Percentiles rank a stretch among this genome's conserved stretches.
phyloP scores from a whole-genome alignment of 495 filamentous ascomycete species.

The Penicillium nucicola region DNA sequence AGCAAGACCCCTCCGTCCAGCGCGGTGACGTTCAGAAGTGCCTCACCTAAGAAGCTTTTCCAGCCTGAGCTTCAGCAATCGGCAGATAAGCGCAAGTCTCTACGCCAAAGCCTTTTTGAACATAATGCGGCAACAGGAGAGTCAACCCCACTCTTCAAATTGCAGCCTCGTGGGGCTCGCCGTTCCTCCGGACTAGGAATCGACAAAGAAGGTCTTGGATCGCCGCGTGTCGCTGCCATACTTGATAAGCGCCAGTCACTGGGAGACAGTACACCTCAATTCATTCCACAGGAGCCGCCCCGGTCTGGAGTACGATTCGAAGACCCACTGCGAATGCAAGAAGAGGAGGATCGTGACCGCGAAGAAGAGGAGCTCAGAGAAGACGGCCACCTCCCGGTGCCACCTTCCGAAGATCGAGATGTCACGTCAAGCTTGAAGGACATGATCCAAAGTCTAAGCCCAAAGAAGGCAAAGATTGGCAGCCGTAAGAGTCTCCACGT shows the following conservation, averaged over 20 bases:
- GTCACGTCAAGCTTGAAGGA: constrained; percentile 64
- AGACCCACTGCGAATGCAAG: constrained; percentile 62
- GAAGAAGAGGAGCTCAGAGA: constrained; percentile 61
- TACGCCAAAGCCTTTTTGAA: constrained; percentile 54
- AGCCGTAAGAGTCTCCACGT: constrained; percentile 75
- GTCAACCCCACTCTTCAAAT: constrained; percentile 59
- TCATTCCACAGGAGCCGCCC: constrained; percentile 50
- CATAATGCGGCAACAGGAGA: constrained; percentile 54
- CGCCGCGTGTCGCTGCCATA: constrained; percentile 69
- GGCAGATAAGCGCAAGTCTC: constrained; percentile 31
- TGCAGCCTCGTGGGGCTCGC: constrained; percentile 60
- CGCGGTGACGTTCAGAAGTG: constrained; percentile 41
- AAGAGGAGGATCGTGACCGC: constrained; percentile 66
- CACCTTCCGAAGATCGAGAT: constrained; percentile 57
- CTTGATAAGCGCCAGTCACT: constrained; percentile 72
- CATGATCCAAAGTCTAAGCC: constrained; percentile 73
- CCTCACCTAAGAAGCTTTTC: constrained; percentile 55
- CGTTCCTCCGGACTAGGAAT: constrained; percentile 72
- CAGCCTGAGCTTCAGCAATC: constrained; percentile 45
- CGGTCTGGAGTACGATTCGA: constrained; percentile 59
- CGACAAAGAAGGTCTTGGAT: constrained; percentile 73
- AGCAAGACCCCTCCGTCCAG: constrained; percentile 50
- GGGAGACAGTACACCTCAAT: constrained; percentile 59
- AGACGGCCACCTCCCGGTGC: constrained; percentile 49
- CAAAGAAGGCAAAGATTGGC: constrained; percentile 66